These are phyloP conservation scores for Tricholoma bakamatsutake DNA, from an alignment of 768 basidiomycete genomes.

Conservation along the genomic window DNA sequence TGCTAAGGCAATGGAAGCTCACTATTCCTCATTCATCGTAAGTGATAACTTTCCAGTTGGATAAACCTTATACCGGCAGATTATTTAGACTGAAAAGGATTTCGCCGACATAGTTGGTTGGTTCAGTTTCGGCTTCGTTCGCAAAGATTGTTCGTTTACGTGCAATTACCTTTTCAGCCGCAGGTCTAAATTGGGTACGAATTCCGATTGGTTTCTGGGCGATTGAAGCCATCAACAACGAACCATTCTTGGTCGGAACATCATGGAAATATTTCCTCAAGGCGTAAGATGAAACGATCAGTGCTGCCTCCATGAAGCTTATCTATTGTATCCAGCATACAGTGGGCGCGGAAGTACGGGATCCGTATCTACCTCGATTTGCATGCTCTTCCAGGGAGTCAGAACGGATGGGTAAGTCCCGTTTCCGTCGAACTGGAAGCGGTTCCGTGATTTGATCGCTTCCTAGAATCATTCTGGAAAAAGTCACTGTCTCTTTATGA, in stretches of 20 bases:
- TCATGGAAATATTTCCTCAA: constrained; percentile 61
- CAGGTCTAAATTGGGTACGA: constrained; percentile 81
- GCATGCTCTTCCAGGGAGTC: constrained; percentile 74
- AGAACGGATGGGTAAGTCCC: constrained; percentile 47
- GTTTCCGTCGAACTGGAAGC: not conserved
- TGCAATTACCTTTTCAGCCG: constrained; percentile 60
- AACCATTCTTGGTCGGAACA: constrained; percentile 70
- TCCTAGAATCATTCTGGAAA: constrained; percentile 34
- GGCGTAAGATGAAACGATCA: constrained; percentile 24
- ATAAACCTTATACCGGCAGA: not conserved
- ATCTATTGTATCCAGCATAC: constrained; percentile 51
- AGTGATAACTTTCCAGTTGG: constrained; percentile 19
- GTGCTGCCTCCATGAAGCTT: constrained; percentile 10
- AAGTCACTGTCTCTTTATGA: constrained; percentile 1
- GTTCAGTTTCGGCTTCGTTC: not conserved
- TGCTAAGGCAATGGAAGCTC: constrained; percentile 49
- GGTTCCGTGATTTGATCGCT: constrained; percentile 6
- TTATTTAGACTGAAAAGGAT: constrained; percentile 64
- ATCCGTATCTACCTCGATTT: constrained; percentile 79
- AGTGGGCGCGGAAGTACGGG: constrained; percentile 88
- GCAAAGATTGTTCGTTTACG: constrained; percentile 33
- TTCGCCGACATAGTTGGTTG: constrained; percentile 62
- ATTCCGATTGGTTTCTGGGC: constrained; percentile 85
- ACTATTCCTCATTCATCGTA: constrained; percentile 75
- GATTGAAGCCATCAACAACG: constrained; percentile 65